Percentiles rank a stretch among this genome's conserved stretches.
Evolutionary conservation across 2,329 filamentous ascomycete species (phyloP).

Genomic region (Sporothrix globosa): DNA sequence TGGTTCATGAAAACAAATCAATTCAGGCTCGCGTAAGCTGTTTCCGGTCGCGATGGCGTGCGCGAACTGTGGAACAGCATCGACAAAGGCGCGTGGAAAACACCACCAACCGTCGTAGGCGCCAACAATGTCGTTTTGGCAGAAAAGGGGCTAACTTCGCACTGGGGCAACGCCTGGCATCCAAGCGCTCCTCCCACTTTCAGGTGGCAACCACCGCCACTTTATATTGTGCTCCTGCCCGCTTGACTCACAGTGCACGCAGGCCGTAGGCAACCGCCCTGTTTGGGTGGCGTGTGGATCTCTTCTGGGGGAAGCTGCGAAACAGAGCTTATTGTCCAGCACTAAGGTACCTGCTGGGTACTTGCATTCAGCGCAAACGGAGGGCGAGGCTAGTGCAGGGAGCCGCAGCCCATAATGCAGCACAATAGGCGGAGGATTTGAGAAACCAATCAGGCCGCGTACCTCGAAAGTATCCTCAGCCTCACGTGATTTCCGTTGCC

Average conservation of each 20-base stretch:
- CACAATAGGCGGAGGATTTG: slow-evolving; percentile 19
- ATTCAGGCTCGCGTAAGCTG: neutral
- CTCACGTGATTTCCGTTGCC: slow-evolving; percentile 26
- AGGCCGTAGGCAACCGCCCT: slow-evolving; percentile 23
- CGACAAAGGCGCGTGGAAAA: slow-evolving; percentile 10
- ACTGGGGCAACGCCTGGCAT: neutral
- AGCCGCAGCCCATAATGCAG: neutral
- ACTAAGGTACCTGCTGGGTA: slow-evolving; percentile 24
- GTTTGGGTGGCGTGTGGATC: slow-evolving; percentile 24
- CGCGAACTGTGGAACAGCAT: neutral
- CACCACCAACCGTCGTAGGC: neutral
- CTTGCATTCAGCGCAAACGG: neutral
- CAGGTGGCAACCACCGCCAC: slow-evolving; percentile 20
- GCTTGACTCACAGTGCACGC: slow-evolving; percentile 21
- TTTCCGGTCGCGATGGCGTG: neutral
- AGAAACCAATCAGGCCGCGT: slow-evolving; percentile 29
- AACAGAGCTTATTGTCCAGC: slow-evolving; percentile 5
- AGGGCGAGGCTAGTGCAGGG: neutral
- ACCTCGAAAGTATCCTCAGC: slow-evolving; percentile 19
- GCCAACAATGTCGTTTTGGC: neutral
- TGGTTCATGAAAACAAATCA: neutral
- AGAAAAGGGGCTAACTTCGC: neutral
- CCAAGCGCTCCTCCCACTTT: slow-evolving; percentile 13
- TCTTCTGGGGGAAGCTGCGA: slow-evolving; percentile 15
- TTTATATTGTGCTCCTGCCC: slow-evolving; percentile 20